Base-by-base conservation (phyloP, 169 alveolate genomes). In the Plasmodium coatneyi region DNA sequence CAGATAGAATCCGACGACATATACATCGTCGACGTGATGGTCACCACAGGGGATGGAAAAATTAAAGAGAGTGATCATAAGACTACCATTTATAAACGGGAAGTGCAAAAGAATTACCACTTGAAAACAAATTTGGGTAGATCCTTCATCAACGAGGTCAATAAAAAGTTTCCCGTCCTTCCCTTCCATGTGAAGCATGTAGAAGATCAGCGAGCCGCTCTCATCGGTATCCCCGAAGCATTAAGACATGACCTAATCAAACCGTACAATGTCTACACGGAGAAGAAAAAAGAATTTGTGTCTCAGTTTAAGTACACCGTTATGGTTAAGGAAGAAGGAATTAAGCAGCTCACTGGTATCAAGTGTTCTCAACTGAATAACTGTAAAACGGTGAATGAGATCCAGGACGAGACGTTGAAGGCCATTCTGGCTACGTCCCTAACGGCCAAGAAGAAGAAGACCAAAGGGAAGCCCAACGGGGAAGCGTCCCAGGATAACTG, bases 141-240 rank as follows among this genome's bases (percentile, higher is more conserved):
- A 93, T 97, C 98, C 14, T 98, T 99, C 95, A 96, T 98, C 92
- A 95, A 97, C 95, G 99, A 98, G 79, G 99, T 98, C 41, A 97
- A 97, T 90, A 96, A 97, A 95, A 92, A 95, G 87, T 97, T 91
- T 96, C 97, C 96, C 82, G 97, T 92, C 78, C 95, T 93, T 96
- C 99, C 97, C 90, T 97, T 96, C 87, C 97, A 95, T 49, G 80
- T 96, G 34, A 92, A 94, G 70, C 83, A 95, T 78, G 72, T 97
- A 49, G 98, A 97, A 52, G 98, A 96, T 90, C 97, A 97, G 82
- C 86, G 97, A 71, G 97, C 96, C 19, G 95, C 96, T 2, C 87
- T 98, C 96, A 96, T 97, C 54, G 99, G 99, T 12, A 99, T 99
- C 43, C 98, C 99, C 54, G 99, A 99, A 96, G 99, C 99, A 54